Evolutionary conservation across 1,139 yeast genomes (phyloP), one percentile per base, ranked within the genome.

Genomic region (Debaryomycetaceae sp.): DNA sequence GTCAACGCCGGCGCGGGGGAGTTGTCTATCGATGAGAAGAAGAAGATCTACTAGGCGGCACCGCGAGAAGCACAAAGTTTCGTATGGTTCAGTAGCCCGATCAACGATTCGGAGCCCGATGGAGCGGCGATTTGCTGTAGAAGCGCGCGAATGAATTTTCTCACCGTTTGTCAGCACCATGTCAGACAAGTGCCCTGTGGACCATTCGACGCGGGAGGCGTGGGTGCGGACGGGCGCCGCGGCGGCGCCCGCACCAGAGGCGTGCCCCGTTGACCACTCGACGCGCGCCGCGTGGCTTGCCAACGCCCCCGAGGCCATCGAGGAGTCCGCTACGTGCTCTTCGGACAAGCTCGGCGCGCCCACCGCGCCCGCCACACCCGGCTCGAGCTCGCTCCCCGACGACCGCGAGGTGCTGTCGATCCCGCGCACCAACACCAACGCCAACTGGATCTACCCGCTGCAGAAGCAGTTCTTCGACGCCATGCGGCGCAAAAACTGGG

Each of bases 1-100:
- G 96, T 86, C 43, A 86, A 84, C 60, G 86, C 96, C 6, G 98
- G 98, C 43, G 97, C 98, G 25, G 98, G 98, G 31, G 93, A 85
- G 48, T 70, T 89, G 44, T 84, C 96, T 22, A 66, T 91, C 40
- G 98, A 91, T 55, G 96, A 88, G 60, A 91, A 91, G 83, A 89
- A 91, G 69, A 91, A 91, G 68, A 83, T 85, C 41, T 89, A 84
- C 54, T 89, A 58, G 58, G 28, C 25, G 22, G 5, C 6, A 25
- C 10, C 9, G 16, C 5, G 27, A 13, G 27, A n/a, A 19, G n/a
- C n/a, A n/a, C n/a, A n/a, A n/a, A n/a, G n/a, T n/a, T n/a, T n/a
- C n/a, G n/a, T n/a, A n/a, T n/a, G n/a, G n/a, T n/a, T n/a, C n/a
- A n/a, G n/a, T n/a, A n/a, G n/a, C n/a, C n/a, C n/a, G n/a, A n/a